phyloP scores from a whole-genome alignment of 2,329 filamentous ascomycete genomes.

The Colletotrichum plurivorum region DNA sequence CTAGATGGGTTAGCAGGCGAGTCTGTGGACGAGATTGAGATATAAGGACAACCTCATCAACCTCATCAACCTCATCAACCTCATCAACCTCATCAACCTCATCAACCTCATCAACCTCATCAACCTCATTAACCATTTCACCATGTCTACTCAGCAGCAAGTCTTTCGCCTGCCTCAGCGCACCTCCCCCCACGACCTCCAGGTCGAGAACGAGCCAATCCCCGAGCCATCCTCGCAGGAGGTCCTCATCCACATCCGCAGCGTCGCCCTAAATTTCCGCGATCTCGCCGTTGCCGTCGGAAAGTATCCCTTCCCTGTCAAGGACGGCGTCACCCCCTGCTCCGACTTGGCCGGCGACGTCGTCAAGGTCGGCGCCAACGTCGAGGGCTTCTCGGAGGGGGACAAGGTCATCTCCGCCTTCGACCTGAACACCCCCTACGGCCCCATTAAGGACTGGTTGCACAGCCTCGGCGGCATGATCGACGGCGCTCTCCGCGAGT shows the following conservation, averaged over 20 bases:
- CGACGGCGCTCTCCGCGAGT: slow-evolving; percentile 58
- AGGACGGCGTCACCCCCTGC: slow-evolving; percentile 51
- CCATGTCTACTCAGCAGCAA: slow-evolving; percentile 20
- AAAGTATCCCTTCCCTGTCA: slow-evolving; percentile 50
- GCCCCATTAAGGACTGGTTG: slow-evolving; percentile 41
- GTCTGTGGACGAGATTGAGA: no score
- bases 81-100: background rate
- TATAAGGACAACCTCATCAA: no score
- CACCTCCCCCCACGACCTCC: slow-evolving; percentile 43
- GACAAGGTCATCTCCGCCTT: slow-evolving; percentile 50
- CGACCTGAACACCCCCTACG: slow-evolving; percentile 46
- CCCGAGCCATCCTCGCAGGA: slow-evolving; percentile 45
- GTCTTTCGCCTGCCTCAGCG: slow-evolving; percentile 34
- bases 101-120: background rate
- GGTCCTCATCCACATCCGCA: slow-evolving; percentile 49
- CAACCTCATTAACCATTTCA: background rate
- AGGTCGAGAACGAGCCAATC: slow-evolving; percentile 45
- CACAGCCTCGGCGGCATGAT: slow-evolving; percentile 46
- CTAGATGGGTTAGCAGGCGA: no score
- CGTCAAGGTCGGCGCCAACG: slow-evolving; percentile 46
- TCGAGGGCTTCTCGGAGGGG: slow-evolving; percentile 46
- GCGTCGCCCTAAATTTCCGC: slow-evolving; percentile 52
- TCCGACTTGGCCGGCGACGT: slow-evolving; percentile 54
- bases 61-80: no score
- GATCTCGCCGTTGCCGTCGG: slow-evolving; percentile 49